These are phyloP conservation scores for Phytophthora foliorum DNA, from an alignment of 352 stramenopile genomes.

Conservation along the genomic window DNA sequence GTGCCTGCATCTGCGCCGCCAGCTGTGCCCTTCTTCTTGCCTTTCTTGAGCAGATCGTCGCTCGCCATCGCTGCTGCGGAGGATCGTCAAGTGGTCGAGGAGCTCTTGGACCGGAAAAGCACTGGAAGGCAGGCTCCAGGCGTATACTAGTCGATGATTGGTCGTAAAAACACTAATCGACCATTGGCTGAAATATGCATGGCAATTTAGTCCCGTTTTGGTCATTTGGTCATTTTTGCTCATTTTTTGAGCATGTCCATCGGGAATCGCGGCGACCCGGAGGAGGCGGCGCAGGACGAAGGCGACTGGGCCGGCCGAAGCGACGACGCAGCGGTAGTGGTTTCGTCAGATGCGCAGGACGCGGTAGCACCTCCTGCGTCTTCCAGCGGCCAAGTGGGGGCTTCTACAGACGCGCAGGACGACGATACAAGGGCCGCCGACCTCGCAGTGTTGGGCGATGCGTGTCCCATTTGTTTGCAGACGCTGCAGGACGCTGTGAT, in stretches of 20 bases:
- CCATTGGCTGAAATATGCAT: conserved; percentile 4
- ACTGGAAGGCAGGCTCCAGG: conserved; percentile 32
- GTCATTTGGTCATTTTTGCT: neutral
- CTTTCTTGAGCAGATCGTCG: conserved; percentile 78
- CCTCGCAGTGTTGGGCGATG: conserved; percentile 72
- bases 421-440: conserved; percentile 38
- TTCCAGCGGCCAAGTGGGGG: conserved; percentile 36
- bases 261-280: conserved; percentile 33
- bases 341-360: conserved; percentile 26
- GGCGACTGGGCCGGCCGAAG: conserved; percentile 56
- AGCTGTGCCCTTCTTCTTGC: conserved; percentile 47
- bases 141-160: conserved; percentile 33
- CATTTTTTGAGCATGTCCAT: conserved; percentile 48
- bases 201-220: no score
- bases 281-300: conserved; percentile 49
- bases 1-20: conserved; percentile 36
- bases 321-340: conserved; percentile 28
- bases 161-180: neutral
- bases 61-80: conserved; percentile 50
- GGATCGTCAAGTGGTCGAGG: conserved; percentile 20
- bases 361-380: conserved; percentile 32
- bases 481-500: conserved; percentile 66
- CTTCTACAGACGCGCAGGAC: conserved; percentile 12
- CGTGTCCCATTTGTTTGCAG: conserved; percentile 79
- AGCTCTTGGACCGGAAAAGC: conserved; percentile 31